A percentile compares a stretch with the other conserved stretches of the same genome.
These are phyloP conservation scores for Plasmopara viticola DNA, from an alignment of 352 stramenopile genomes.

Conservation along the genomic window DNA sequence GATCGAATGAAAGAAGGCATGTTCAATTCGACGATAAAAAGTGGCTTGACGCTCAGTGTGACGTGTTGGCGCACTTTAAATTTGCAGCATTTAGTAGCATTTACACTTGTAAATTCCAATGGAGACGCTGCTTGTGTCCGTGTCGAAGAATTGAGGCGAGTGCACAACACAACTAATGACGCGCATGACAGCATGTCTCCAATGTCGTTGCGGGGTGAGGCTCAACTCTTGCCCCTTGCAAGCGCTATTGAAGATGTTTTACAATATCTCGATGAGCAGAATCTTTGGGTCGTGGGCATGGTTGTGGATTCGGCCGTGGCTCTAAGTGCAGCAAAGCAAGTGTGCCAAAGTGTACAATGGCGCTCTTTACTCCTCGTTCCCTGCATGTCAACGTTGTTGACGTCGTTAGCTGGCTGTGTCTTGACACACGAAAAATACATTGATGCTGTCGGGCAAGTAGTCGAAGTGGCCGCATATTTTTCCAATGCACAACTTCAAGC, in stretches of 20 bases:
- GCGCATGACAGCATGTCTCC: constrained; percentile 8
- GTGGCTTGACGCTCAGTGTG: constrained; percentile 67
- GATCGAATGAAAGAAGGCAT: constrained; percentile 78
- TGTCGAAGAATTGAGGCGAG: constrained; percentile 45
- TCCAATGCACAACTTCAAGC: constrained; percentile 40
- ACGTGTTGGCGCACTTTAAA: constrained; percentile 62
- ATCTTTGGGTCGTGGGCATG: constrained; percentile 68
- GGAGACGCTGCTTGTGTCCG: constrained; percentile 62
- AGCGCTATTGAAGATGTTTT: constrained; percentile 57
- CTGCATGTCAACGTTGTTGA: constrained; percentile 51
- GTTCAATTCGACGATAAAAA: constrained; percentile 77
- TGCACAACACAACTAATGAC: constrained; percentile 13
- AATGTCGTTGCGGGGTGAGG: constrained; percentile 10
- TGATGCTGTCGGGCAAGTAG: constrained; percentile 43
- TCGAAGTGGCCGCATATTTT: constrained; percentile 63
- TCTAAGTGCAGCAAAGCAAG: constrained; percentile 46
- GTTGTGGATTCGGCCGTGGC: constrained; percentile 60
- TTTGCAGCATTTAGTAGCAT: constrained; percentile 60
- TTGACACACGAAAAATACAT: constrained; percentile 49
- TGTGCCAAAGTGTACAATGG: constrained; percentile 34
- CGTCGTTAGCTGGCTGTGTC: constrained; percentile 44
- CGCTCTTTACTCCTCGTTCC: constrained; percentile 57
- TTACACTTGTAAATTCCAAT: constrained; percentile 75
- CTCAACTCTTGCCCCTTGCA: constrained; percentile 17
- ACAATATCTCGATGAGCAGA: constrained; percentile 36